Evolutionary conservation across 257 asterid species (phyloP).

Genomic region (Solanum phureja): DNA sequence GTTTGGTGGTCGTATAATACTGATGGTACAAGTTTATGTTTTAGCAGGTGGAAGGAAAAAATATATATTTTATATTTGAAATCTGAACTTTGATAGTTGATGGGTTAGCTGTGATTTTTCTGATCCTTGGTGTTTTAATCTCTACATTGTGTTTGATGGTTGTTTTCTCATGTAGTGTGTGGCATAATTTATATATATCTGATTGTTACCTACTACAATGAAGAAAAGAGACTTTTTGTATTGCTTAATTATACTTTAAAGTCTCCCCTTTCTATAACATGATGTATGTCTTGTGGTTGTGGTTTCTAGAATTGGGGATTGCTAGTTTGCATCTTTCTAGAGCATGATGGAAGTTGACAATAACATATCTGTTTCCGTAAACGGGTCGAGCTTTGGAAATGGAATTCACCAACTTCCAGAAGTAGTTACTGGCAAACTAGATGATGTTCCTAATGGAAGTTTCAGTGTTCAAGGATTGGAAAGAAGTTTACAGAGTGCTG

Average conservation of each 20-base stretch:
- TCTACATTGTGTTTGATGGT: background rate
- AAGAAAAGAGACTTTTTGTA: background rate
- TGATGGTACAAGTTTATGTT: background rate
- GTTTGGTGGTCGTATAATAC: background rate
- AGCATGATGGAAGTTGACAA: constrained; percentile 18
- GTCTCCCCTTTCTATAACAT: background rate
- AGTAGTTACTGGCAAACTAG: constrained; percentile 1
- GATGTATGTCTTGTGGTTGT: background rate
- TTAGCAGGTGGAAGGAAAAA: background rate
- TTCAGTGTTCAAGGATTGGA: constrained; percentile 6
- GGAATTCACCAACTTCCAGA: constrained; percentile 18
- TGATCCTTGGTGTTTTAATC: background rate
- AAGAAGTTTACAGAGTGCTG: constrained; percentile 2
- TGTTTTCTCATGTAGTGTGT: background rate
- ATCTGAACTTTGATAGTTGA: background rate
- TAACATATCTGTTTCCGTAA: constrained; percentile 7
- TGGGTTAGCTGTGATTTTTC: background rate
- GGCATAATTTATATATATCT: background rate
- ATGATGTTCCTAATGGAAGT: constrained; percentile 13
- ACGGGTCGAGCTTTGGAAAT: constrained; percentile 17
- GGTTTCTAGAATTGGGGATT: background rate
- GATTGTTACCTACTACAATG: background rate
- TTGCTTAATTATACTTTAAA: background rate
- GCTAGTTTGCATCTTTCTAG: background rate
- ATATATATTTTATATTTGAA: background rate